Evolutionary conservation across 1,139 yeast species (phyloP).

Genomic region (Wickerhamiella pararugosa): DNA sequence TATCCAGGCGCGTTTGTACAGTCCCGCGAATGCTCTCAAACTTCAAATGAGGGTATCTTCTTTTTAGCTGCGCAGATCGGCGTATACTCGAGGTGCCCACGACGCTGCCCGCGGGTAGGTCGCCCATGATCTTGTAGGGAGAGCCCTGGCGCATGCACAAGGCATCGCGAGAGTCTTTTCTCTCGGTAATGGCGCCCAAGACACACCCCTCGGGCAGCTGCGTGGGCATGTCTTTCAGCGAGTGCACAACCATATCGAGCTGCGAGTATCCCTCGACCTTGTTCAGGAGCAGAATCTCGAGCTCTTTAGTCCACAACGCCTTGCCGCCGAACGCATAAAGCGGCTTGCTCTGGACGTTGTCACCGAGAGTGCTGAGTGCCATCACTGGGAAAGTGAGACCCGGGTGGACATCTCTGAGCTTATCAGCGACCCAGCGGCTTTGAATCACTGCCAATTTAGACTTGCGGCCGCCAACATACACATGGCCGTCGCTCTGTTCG

Average conservation of each 20-base stretch:
- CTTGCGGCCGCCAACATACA: constrained; percentile 65
- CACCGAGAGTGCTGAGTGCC: constrained; percentile 80
- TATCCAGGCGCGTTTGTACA: constrained; percentile 62
- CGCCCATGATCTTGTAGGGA: constrained; percentile 45
- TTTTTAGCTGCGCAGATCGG: constrained; percentile 66
- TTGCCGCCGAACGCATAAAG: constrained; percentile 92
- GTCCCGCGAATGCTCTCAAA: constrained; percentile 84
- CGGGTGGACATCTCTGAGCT: constrained; percentile 47
- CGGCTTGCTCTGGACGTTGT: constrained; percentile 71
- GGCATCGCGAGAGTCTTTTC: constrained; percentile 92
- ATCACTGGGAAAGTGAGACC: constrained; percentile 51
- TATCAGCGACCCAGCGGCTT: constrained; percentile 54
- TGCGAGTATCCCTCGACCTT: constrained; percentile 38
- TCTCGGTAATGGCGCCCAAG: constrained; percentile 69
- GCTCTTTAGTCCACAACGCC: constrained; percentile 89
- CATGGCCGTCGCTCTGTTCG: constrained; percentile 14
- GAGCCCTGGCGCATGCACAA: constrained; percentile 63
- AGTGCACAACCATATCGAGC: constrained; percentile 82
- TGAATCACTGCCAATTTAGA: constrained; percentile 79
- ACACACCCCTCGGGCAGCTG: constrained; percentile 77
- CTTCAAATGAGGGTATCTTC: constrained; percentile 38
- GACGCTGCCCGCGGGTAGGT: constrained; percentile 69
- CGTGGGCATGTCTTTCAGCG: constrained; percentile 92
- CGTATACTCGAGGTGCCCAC: constrained; percentile 93
- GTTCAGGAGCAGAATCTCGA: constrained; percentile 60